Conservation (phyloP, 257 asterid genomes). For the Scutellaria baicalensis region DNA sequence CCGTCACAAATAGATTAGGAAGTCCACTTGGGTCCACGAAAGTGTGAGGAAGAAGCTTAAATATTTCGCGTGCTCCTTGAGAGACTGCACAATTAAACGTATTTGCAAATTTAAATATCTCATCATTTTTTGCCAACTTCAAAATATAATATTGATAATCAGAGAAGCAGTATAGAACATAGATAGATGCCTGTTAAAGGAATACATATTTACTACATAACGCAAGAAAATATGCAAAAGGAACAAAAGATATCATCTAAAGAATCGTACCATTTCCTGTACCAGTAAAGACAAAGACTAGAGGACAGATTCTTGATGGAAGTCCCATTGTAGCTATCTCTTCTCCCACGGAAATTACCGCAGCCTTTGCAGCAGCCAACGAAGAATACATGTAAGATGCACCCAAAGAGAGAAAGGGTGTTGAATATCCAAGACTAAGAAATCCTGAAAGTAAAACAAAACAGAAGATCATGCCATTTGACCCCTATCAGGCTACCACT, state of each 20-base stretch:
- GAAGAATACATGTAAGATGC: conserved; percentile 94
- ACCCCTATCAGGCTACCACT: neutral
- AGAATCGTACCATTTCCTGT: conserved; percentile 73
- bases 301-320: conserved; percentile 76
- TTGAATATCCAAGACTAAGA: conserved; percentile 89
- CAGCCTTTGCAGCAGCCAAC: conserved; percentile 94
- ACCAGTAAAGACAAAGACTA: conserved; percentile 88
- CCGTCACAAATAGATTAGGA: conserved; percentile 61
- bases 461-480: neutral
- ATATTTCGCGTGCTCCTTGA: conserved; percentile 87
- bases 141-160: neutral
- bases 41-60: conserved; percentile 92
- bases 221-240: neutral
- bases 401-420: conserved; percentile 90
- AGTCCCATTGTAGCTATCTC: conserved; percentile 93
- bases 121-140: neutral
- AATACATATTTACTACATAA: neutral
- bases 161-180: neutral
- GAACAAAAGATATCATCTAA: neutral
- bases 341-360: conserved; percentile 90
- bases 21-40: conserved; percentile 68
- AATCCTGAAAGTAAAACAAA: conserved; percentile 45
- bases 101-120: neutral
- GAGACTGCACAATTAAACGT: conserved; percentile 44
- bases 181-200: neutral